Base-by-base conservation (phyloP, 306 rosid species). In the Casuarina cunninghamiana region DNA sequence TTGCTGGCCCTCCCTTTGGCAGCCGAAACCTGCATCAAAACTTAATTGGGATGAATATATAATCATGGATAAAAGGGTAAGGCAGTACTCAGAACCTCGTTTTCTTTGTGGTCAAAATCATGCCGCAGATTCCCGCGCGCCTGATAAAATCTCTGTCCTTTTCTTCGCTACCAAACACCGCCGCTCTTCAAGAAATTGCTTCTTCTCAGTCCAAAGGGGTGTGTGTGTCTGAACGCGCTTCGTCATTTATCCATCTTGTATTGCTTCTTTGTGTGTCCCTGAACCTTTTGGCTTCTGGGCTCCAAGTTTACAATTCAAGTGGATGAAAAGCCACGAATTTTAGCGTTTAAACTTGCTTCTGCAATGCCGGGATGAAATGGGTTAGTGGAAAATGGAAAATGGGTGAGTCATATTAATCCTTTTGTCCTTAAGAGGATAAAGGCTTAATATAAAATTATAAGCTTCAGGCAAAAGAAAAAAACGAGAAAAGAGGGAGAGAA, bases 171-270 rank as follows among this genome's bases (percentile, higher is more conserved):
- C 86, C 96, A 54, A 69, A 86, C 49, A 51, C 88, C 55, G 39
- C 93, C 39, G 81, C 91, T 43, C 91, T 90, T 87, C 94, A 90
- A 82, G 86, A 89, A 69, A 78, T 90, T 65, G 87, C 92, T 66
- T 75, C 75, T 75, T 55, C 81, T 82, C 88, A 84, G 74, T 79
- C 91, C 53, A 94, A 89, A 90, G 97, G 97, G n/a, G n/a, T 92
- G 43, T 45, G 46, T 69, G 66, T 19, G 12, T 58, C 16, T 61
- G 51, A 32, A 17, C 11, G 68, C 12, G 68, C 17, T 10, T 37
- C 43, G 16, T 12, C 6, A 38, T 37, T 32, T 61, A 16, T 74
- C 21, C 32, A 15, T 63, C 39, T 37, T 0, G 51, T 26, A 12
- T 35, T 3, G 1, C 58, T 60, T 68, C 51, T 49, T 35, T 71